Conservation (phyloP, 2,329 filamentous ascomycete genomes). For the Diplocarpon mali region DNA sequence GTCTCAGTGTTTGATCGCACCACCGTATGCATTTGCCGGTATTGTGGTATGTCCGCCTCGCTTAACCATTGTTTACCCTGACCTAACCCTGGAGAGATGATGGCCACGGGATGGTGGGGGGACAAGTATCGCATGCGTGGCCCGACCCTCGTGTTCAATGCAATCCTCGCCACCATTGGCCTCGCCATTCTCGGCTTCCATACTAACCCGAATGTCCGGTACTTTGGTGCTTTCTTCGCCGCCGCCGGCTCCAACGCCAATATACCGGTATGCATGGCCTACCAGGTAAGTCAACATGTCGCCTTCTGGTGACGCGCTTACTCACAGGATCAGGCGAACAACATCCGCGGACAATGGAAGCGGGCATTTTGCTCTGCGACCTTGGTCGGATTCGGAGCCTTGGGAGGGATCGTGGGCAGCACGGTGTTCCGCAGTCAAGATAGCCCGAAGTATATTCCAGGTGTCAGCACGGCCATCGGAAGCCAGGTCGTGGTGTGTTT, state of each 20-base stretch:
- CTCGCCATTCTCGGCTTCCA: conserved; percentile 35
- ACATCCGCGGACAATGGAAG: conserved; percentile 74
- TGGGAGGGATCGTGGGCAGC: conserved; percentile 67
- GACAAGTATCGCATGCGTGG: conserved; percentile 38
- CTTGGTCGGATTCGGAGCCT: conserved; percentile 63
- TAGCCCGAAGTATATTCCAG: conserved; percentile 34
- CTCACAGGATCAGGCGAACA: conserved; percentile 52
- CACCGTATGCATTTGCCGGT: conserved; percentile 37
- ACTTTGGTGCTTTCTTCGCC: conserved; percentile 42
- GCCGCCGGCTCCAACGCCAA: conserved; percentile 56
- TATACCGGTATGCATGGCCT: conserved; percentile 62
- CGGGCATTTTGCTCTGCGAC: conserved; percentile 68
- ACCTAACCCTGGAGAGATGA: not conserved
- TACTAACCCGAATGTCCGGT: conserved; percentile 38
- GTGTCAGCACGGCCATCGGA: conserved; percentile 19
- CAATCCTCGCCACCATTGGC: conserved; percentile 37
- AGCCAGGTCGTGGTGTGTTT: conserved; percentile 16
- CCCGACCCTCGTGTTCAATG: conserved; percentile 19
- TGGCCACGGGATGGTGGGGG: conserved; percentile 1
- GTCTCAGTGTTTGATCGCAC: conserved; percentile 43
- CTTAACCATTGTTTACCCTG: not conserved
- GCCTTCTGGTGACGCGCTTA: not conserved
- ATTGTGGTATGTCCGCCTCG: conserved; percentile 27
- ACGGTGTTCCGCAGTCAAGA: conserved; percentile 57
- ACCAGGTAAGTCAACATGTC: conserved; percentile 27